These are phyloP conservation scores for Rhododendron williamsianum DNA, from an alignment of 148 eudicot genomes.

Conservation along the genomic window DNA sequence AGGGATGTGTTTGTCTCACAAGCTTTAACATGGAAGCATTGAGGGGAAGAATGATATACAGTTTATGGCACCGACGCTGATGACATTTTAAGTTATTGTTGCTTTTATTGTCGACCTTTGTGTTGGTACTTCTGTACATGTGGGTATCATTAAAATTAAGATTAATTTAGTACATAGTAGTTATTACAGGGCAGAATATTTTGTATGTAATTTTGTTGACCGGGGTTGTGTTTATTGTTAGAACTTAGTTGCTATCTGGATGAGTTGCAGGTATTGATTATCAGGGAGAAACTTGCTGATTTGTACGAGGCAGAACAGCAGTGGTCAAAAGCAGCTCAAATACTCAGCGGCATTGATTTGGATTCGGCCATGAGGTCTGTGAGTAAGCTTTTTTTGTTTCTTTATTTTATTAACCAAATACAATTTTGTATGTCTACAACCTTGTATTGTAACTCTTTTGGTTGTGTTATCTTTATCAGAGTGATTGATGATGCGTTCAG, in stretches of 20 bases:
- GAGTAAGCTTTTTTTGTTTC: background rate
- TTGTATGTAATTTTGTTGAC: background rate
- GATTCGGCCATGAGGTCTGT: constrained; percentile 92
- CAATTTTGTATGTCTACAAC: background rate
- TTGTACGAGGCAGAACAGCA: constrained; percentile 87
- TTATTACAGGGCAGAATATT: background rate
- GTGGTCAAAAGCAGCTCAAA: constrained; percentile 98
- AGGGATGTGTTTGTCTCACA: background rate
- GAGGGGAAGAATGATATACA: background rate
- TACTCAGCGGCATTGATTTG: constrained; percentile 98
- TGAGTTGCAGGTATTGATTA: constrained; percentile 61
- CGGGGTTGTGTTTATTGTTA: background rate
- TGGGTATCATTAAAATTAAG: background rate
- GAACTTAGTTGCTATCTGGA: background rate
- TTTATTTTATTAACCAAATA: background rate
- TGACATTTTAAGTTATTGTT: background rate
- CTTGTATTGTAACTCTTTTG: background rate
- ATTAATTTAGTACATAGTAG: background rate
- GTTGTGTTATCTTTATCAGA: constrained; percentile 36
- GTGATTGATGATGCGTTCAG: constrained; percentile 89
- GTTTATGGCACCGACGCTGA: background rate
- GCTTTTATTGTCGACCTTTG: background rate
- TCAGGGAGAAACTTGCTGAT: constrained; percentile 91
- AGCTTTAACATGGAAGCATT: background rate
- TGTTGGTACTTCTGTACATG: background rate